These are phyloP conservation scores for Dactylellina cionopaga DNA, from an alignment of 2,329 filamentous ascomycete species.

Conservation along the genomic window DNA sequence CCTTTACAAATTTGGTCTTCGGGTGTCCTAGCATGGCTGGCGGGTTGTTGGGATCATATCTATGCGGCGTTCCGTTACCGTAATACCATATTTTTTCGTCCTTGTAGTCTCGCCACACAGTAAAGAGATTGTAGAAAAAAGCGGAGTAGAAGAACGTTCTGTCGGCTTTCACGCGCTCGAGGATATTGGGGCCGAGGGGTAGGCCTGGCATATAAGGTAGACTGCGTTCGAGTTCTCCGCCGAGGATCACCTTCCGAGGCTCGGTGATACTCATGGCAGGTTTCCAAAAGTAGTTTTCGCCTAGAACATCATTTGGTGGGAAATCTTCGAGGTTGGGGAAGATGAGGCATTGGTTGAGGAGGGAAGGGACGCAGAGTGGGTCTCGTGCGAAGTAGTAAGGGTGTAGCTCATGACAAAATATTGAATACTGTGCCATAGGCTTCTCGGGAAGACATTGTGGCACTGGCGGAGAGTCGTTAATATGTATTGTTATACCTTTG, in stretches of 20 bases:
- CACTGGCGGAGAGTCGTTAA: not conserved
- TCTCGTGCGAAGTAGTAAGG: conserved; percentile 41
- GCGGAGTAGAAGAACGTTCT: conserved; percentile 46
- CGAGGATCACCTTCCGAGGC: conserved; percentile 9
- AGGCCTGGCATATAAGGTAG: conserved; percentile 27
- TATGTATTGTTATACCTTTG: conserved; percentile 35
- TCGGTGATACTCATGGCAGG: conserved; percentile 42
- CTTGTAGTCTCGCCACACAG: conserved; percentile 36
- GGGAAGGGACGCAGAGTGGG: not conserved
- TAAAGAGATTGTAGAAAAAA: conserved; percentile 37
- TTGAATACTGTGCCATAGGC: conserved; percentile 21
- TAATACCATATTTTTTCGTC: conserved; percentile 50
- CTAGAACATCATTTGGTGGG: conserved; percentile 11
- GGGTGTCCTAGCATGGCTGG: conserved; percentile 32
- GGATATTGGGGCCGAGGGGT: conserved; percentile 31
- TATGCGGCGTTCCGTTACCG: conserved; percentile 30
- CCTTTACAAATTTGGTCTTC: conserved; percentile 36
- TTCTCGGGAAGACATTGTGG: conserved; percentile 3
- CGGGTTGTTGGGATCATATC: conserved; percentile 47
- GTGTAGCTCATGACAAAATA: conserved; percentile 43
- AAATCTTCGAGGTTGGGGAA: conserved; percentile 25
- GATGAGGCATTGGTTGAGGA: conserved; percentile 32
- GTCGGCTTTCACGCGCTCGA: conserved; percentile 35
- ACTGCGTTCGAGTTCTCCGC: conserved; percentile 6
- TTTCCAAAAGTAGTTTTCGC: conserved; percentile 47